These are phyloP conservation scores for Pogostemon cablin DNA, from an alignment of 257 asterid species.

Conservation along the genomic window DNA sequence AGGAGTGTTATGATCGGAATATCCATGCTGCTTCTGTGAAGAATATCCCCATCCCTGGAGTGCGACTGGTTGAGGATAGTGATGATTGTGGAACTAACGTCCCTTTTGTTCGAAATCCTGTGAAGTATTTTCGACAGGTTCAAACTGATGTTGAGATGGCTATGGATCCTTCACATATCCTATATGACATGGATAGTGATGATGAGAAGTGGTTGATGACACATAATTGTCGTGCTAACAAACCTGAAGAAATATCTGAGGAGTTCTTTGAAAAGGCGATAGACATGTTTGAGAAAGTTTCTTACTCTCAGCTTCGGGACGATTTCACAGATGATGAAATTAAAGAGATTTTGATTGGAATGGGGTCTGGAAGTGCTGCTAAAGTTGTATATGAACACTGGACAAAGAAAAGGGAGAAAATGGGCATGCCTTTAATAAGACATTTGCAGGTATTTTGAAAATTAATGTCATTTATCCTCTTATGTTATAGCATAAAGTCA, in stretches of 20 bases:
- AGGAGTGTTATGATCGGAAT: slow-evolving; percentile 88
- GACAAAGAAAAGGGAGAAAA: slow-evolving; percentile 75
- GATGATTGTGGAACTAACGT: slow-evolving; percentile 53
- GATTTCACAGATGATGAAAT: slow-evolving; percentile 70
- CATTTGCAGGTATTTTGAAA: slow-evolving; percentile 75
- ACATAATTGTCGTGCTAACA: slow-evolving; percentile 35
- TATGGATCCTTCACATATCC: slow-evolving; percentile 64
- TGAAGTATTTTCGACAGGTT: slow-evolving; percentile 69
- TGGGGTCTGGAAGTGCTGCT: slow-evolving; percentile 53
- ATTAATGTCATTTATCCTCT: slow-evolving; percentile 10
- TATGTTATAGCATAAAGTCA: slow-evolving; percentile 10
- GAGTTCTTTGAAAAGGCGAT: slow-evolving; percentile 74
- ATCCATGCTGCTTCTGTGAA: slow-evolving; percentile 95
- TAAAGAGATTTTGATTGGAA: slow-evolving; percentile 56
- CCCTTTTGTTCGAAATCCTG: slow-evolving; percentile 58
- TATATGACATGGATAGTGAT: slow-evolving; percentile 94
- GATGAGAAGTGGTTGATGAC: slow-evolving; percentile 77
- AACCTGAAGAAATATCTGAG: slow-evolving; percentile 59
- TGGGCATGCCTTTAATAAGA: slow-evolving; percentile 78
- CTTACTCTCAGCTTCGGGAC: slow-evolving; percentile 66
- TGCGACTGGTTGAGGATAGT: slow-evolving; percentile 64
- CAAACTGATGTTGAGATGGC: slow-evolving; percentile 96
- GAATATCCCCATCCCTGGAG: slow-evolving; percentile 97
- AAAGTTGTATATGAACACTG: slow-evolving; percentile 69
- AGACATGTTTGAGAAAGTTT: slow-evolving; percentile 75